phyloP scores from a whole-genome alignment of 805 yeast genomes.

The Priceomyces carsonii region DNA sequence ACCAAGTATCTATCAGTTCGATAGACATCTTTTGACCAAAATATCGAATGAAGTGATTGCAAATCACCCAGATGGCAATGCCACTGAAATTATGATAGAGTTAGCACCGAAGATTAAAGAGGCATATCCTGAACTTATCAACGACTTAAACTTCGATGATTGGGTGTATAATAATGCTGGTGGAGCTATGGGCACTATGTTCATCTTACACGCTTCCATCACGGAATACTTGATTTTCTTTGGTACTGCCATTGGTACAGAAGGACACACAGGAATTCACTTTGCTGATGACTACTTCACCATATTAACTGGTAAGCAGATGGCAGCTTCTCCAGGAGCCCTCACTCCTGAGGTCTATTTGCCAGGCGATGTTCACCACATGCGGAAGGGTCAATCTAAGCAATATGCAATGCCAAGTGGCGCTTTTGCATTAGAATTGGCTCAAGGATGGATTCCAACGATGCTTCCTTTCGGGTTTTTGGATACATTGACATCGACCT shows the following conservation, averaged over 20 bases:
- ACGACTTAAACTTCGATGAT: slow-evolving; percentile 70
- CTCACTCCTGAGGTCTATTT: slow-evolving; percentile 66
- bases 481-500: slow-evolving; percentile 75
- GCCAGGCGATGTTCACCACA: slow-evolving; percentile 88
- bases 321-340: slow-evolving; percentile 68
- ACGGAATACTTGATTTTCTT: slow-evolving; percentile 91
- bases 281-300: slow-evolving; percentile 98
- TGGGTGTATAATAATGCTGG: slow-evolving; percentile 99
- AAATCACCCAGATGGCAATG: slow-evolving; percentile 55
- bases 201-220: slow-evolving; percentile 90
- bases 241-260: slow-evolving; percentile 92
- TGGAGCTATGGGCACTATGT: slow-evolving; percentile 98
- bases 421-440: slow-evolving; percentile 87
- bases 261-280: slow-evolving; percentile 95
- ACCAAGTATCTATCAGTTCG: slow-evolving; percentile 71
- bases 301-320: slow-evolving; percentile 77
- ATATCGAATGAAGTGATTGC: slow-evolving; percentile 57
- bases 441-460: slow-evolving; percentile 98
- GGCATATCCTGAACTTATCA: slow-evolving; percentile 73
- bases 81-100: slow-evolving; percentile 62
- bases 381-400: slow-evolving; percentile 69
- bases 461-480: slow-evolving; percentile 96
- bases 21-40: slow-evolving; percentile 57
- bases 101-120: slow-evolving; percentile 58
- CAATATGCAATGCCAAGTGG: slow-evolving; percentile 87